Evolutionary conservation across 192 early-diverging fungal genomes (phyloP).

Genomic region (Gaertneriomyces semiglobifer): DNA sequence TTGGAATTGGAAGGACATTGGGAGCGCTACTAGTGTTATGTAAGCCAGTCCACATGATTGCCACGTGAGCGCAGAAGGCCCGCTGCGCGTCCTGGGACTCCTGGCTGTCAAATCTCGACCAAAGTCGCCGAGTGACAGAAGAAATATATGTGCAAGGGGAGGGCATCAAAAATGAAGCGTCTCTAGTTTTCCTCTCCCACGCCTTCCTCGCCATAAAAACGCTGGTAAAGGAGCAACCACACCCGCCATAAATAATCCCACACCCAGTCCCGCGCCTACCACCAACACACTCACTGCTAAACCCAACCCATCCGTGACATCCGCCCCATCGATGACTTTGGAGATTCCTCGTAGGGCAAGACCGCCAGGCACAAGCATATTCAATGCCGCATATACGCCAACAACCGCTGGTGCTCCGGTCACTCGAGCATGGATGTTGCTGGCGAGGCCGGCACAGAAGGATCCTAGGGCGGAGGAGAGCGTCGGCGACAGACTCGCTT

Average conservation of each 20-base stretch:
- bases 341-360: conserved; percentile 31
- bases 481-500: conserved; percentile 17
- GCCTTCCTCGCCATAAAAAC: not conserved
- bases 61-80: too few species aligned
- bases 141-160: too few species aligned
- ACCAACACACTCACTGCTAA: conserved; percentile 24
- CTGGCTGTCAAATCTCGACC: too few species aligned
- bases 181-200: not conserved
- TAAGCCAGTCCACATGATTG: too few species aligned
- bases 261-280: conserved; percentile 28
- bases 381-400: conserved; percentile 27
- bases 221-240: conserved; percentile 24
- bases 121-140: too few species aligned
- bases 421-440: conserved; percentile 30
- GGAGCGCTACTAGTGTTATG: too few species aligned
- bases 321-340: conserved; percentile 11
- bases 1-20: too few species aligned
- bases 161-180: conserved; percentile 1
- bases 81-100: too few species aligned
- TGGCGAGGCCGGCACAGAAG: conserved; percentile 27
- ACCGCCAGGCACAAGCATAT: conserved; percentile 32
- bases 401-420: conserved; percentile 31
- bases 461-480: conserved; percentile 20
- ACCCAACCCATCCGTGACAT: conserved; percentile 24
- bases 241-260: conserved; percentile 33